Conservation (phyloP, 768 basidiomycete genomes). For the Termitomyces sp. region DNA sequence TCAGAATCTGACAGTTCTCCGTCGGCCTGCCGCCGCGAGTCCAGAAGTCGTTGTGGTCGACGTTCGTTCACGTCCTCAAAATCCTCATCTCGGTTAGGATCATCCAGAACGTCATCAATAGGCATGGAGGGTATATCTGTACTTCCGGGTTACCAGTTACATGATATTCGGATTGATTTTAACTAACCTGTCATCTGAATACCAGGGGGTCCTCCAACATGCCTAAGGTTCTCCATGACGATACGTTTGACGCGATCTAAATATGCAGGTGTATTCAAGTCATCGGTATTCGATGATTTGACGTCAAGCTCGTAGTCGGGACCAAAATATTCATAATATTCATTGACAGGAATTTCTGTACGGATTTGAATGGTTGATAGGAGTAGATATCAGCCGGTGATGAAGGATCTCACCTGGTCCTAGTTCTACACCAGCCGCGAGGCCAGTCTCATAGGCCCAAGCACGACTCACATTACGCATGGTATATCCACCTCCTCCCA, state of each 20-base stretch:
- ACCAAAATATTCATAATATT: conserved; percentile 99
- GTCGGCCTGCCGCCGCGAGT: conserved; percentile 76
- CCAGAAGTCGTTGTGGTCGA: conserved; percentile 69
- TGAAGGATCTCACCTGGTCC: conserved; percentile 52
- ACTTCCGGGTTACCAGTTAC: neutral
- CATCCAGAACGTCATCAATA: conserved; percentile 81
- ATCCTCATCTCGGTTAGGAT: conserved; percentile 79
- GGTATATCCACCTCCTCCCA: conserved; percentile 98
- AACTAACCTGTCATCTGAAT: conserved; percentile 81
- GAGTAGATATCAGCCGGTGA: neutral
- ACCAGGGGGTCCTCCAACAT: conserved; percentile 84
- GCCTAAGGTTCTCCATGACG: conserved; percentile 85
- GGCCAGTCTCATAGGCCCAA: conserved; percentile 97
- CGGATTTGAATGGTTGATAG: neutral
- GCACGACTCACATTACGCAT: conserved; percentile 96
- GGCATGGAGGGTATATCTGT: conserved; percentile 80
- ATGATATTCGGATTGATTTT: neutral
- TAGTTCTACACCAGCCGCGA: conserved; percentile 96
- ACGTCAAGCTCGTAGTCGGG: conserved; percentile 97
- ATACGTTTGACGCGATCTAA: conserved; percentile 89
- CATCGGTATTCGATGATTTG: conserved; percentile 89
- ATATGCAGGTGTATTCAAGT: conserved; percentile 90
- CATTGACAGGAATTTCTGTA: conserved; percentile 89
- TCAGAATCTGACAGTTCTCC: conserved; percentile 96
- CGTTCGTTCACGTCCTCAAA: conserved; percentile 71